Evolutionary conservation across 2,329 filamentous ascomycete genomes (phyloP), one percentile per base, ranked within the genome.

Genomic region (Raffaelea ambrosiae): DNA sequence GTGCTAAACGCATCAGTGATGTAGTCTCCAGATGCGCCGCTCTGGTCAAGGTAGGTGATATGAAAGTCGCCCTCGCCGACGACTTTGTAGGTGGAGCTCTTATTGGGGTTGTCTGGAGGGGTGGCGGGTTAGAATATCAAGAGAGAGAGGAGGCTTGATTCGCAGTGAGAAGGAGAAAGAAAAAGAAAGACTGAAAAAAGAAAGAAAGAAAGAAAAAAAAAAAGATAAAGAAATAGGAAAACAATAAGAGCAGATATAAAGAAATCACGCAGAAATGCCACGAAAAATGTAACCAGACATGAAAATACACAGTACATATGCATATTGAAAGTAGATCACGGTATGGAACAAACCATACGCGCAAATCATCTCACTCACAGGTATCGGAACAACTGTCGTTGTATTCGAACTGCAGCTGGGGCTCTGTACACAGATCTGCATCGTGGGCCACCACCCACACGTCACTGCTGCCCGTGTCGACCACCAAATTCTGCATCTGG

Each of bases 401-500:
- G 48, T 66, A 65, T 3, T 54, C 22, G 3, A 35, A 21, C 54
- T 74, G 70, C 41, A 68, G 50, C 3, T 29, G 19, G 1, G 11
- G 16, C 41, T 63, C 68, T 14, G 55, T 61, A 57, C 71, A 74
- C 23, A 72, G 63, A 54, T 65, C 59, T 16, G 66, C 64, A 22
- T 57, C 43, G 52, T 56, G 47, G 49, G 61, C 55, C 52, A 75
- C 64, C 39, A 82, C 65, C 78, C 79, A 83, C 4, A 78, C 72
- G 58, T 83, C 80, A 53, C 74, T 79, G 59, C 76, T 81, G 23
- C 79, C 80, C 3, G 79, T 83, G 61, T 83, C 79, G 52, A 83
- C 69, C 46, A 77, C 67, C 55, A 83, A 66, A 46, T 62, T 67
- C 44, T 81, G 60, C 3, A 62, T 60, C 61, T 83, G 79, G 1